These are phyloP conservation scores for Pontederia paniculata DNA, from an alignment of 176 grass and related monocot species.

Conservation along the genomic window DNA sequence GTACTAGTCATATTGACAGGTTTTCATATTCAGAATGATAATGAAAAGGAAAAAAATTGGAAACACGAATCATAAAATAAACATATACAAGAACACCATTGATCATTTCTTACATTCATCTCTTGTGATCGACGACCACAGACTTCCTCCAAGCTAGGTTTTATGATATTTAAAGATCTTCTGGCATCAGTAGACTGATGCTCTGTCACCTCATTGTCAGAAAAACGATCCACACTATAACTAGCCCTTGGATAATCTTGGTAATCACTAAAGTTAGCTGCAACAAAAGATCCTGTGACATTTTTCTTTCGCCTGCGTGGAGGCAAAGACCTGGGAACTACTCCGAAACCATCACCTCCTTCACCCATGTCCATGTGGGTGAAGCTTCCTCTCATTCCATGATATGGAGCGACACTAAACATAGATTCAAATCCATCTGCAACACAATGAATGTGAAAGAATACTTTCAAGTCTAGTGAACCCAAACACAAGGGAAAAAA, in stretches of 20 bases:
- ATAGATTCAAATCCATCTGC: constrained; percentile 57
- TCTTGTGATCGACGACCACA: constrained; percentile 7
- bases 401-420: constrained; percentile 51
- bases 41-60: too few relatives aligned
- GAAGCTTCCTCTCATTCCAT: constrained; percentile 50
- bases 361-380: constrained; percentile 38
- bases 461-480: neutral
- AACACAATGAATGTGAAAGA: constrained; percentile 13
- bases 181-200: constrained; percentile 33
- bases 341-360: constrained; percentile 41
- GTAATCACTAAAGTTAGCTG: constrained; percentile 46
- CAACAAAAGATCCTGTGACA: constrained; percentile 40
- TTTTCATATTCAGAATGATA: too few relatives aligned
- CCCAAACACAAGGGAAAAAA: too few relatives aligned
- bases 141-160: constrained; percentile 18
- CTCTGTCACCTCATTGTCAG: constrained; percentile 34
- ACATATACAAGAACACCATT: neutral
- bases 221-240: constrained; percentile 56
- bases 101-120: neutral
- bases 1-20: too few relatives aligned
- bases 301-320: constrained; percentile 54
- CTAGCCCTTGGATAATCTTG: constrained; percentile 39
- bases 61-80: neutral
- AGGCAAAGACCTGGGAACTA: constrained; percentile 30
- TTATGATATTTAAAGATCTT: constrained; percentile 19